Percentiles rank a stretch among this genome's conserved stretches.
Evolutionary conservation across 495 filamentous ascomycete species (phyloP).

Genomic region (Podospora pseudopauciseta): DNA sequence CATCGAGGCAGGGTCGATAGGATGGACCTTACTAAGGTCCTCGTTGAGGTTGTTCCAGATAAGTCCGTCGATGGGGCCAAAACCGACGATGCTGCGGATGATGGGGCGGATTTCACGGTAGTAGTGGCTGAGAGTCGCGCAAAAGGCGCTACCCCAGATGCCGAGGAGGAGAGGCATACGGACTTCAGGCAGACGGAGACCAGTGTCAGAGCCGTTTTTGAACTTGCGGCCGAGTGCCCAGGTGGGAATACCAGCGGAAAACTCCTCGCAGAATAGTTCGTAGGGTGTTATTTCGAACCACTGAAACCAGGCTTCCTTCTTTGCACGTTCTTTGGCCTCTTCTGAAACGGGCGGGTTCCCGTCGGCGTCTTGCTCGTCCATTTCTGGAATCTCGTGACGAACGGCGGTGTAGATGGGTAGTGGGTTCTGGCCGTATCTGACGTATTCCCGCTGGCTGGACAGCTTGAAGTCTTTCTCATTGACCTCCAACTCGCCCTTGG

Average conservation of each 20-base stretch:
- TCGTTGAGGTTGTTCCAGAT: slow-evolving; percentile 77
- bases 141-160: slow-evolving; percentile 93
- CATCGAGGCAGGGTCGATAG: slow-evolving; percentile 81
- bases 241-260: slow-evolving; percentile 81
- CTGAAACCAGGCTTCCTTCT: slow-evolving; percentile 85
- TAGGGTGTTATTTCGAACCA: slow-evolving; percentile 98
- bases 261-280: slow-evolving; percentile 94
- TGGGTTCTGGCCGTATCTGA: slow-evolving; percentile 73
- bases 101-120: slow-evolving; percentile 87
- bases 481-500: slow-evolving; percentile 74
- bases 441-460: slow-evolving; percentile 71
- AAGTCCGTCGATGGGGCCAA: slow-evolving; percentile 76
- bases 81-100: slow-evolving; percentile 66
- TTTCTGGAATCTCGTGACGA: slow-evolving; percentile 86
- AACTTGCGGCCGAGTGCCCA: slow-evolving; percentile 90
- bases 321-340: slow-evolving; percentile 58
- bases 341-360: slow-evolving; percentile 44
- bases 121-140: slow-evolving; percentile 90
- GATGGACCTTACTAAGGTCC: slow-evolving; percentile 83
- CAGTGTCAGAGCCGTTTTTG: slow-evolving; percentile 59
- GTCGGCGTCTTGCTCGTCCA: slow-evolving; percentile 41
- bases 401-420: slow-evolving; percentile 94
- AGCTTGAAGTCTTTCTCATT: slow-evolving; percentile 78
- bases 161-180: slow-evolving; percentile 80
- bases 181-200: slow-evolving; percentile 70